Evolutionary conservation across 2,329 filamentous ascomycete species (phyloP), one percentile per base, ranked within the genome.

Genomic region (Pseudogymnoascus sp.): DNA sequence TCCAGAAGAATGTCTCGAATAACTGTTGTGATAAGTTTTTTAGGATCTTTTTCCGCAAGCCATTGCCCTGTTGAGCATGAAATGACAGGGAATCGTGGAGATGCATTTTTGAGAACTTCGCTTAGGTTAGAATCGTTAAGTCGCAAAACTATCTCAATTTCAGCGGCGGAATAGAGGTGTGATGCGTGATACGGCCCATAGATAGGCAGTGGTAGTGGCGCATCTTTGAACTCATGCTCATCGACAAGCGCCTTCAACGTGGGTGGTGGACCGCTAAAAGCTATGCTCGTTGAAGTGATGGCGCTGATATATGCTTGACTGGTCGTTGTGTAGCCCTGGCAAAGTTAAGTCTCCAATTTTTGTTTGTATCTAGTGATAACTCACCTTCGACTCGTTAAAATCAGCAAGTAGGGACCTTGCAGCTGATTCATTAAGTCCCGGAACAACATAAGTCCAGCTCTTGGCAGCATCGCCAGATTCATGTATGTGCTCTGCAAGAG

Each of bases 401-500:
- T 79, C 77, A 47, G 74, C 75, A 8, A 89, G 76, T 12, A 79
- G 77, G 45, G 75, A 75, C 68, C 77, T 79, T 4, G 82, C 82
- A 18, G 80, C 77, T 37, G 78, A 73, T 67, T 85, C 81, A 47
- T 77, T 79, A 47, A 81, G 76, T 51, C 79, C 81, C n/a, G 85
- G 78, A 62, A 89, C 79, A 66, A 89, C 83, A 64, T 83, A 85
- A 6, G 86, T 87, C 87, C 87, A 90, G 70, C 83, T 82, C 67
- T 85, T 80, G 14, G 83, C 83, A 40, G 71, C 71, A n/a, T 76
- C 76, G 21, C 60, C 67, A 6, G 75, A 67, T 5, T 77, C 76
- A 66, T 70, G 75, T 40, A 69, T n/a, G 31, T 68, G 64, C 8
- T 66, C 62, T 54, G 82, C 78, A 63, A 84, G 71, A 5, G 77